phyloP scores from a whole-genome alignment of 208 protist genomes.

The Trypanosoma theileri region DNA sequence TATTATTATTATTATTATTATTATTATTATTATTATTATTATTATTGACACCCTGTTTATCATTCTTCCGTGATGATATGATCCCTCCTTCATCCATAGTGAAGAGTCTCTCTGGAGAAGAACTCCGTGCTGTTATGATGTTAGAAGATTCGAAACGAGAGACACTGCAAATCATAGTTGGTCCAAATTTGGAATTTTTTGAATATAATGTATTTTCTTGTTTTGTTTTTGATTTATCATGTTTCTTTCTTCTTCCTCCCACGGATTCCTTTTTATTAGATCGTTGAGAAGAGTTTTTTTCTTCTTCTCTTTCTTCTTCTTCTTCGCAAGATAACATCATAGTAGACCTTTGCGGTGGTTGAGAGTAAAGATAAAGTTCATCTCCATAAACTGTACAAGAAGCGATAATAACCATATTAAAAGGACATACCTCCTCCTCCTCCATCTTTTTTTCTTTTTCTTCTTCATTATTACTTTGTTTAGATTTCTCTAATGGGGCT shows the following conservation, averaged over 20 bases:
- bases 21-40: no score
- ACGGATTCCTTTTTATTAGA: no score
- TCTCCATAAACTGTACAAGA: constrained; percentile 9
- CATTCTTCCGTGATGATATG: no score
- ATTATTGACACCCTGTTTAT: no score
- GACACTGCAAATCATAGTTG: neutral
- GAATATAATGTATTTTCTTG: neutral
- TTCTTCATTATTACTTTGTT: neutral
- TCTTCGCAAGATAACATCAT: neutral
- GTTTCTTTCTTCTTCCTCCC: constrained; percentile 3
- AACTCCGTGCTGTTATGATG: neutral
- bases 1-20: no score
- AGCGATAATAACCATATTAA: constrained; percentile 6
- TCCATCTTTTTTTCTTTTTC: neutral
- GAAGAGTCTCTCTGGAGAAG: no score
- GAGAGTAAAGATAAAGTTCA: constrained; percentile 10
- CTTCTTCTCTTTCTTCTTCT: neutral
- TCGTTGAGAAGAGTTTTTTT: neutral
- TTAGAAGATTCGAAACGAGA: neutral
- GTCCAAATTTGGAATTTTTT: neutral
- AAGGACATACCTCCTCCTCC: neutral
- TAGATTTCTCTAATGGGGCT: neutral
- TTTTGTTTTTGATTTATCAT: neutral
- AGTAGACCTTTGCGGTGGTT: constrained; percentile 1
- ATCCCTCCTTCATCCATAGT: no score